Evolutionary conservation across 1,284 basidiomycete genomes (phyloP), one percentile per base, ranked within the genome.

Genomic region (Sparassis latifolia): DNA sequence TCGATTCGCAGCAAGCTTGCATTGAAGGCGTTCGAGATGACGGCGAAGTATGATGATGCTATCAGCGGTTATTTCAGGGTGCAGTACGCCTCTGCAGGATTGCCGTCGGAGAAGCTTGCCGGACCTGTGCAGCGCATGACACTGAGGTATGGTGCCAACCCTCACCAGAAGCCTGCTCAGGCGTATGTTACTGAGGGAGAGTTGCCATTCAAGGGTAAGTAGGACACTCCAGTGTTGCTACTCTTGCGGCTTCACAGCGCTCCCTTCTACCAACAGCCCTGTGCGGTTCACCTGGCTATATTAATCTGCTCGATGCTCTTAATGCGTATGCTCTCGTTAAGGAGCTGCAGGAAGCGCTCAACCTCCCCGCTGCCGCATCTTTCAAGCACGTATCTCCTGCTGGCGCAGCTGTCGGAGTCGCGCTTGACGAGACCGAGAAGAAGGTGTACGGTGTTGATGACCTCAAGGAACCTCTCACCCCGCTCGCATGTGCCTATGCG

Each of bases 361-460:
- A 79, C 52, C 82, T 98, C 47, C 94, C 97, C 12, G 97, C 97
- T 29, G 96, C 96, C 12, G 94, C 96, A 3, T 98, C 95, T 1
- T 99, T 99, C 86, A 99, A 99, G 78, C 96, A 99, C 69, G 97
- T 99, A 53, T 98, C 95, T 27, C 96, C 96, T 9, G 96, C 96
- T 1, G 96, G 96, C 55, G 95, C 92, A 6, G 96, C 96, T 39
- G 90, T 97, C 32, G 94, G 94, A 42, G 66, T 95, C 44, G 86
- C 86, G 57, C 79, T 99, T 39, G 79, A 84, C 58, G 87, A 92
- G 30, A 79, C 78, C 0, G 95, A 98, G 72, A 92, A 94, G 67
- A 86, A 92, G 64, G 95, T 98, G 0, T 99, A 96, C 63, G 96
- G 94, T 10, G 96, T 98, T 2, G 94, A 97, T 49, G 96, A 98